These are phyloP conservation scores for Aspergillus pseudotamarii DNA, from an alignment of 2,329 filamentous ascomycete species.

Conservation along the genomic window DNA sequence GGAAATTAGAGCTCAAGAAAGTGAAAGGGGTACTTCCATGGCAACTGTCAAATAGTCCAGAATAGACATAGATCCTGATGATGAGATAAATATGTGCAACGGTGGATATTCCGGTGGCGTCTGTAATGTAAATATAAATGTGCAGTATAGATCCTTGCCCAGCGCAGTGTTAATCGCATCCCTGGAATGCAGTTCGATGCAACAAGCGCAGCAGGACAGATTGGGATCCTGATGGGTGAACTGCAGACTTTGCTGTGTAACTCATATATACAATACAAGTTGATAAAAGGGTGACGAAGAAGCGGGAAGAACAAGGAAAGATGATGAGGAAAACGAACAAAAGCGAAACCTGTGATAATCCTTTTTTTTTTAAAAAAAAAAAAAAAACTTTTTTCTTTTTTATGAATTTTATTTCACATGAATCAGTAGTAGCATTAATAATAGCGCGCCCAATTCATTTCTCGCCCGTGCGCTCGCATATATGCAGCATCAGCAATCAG, in stretches of 20 bases:
- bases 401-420: not conserved
- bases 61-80: conserved; percentile 8
- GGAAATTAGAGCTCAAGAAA: not conserved
- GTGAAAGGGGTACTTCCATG: not conserved
- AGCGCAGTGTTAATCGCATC: not conserved
- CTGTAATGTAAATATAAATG: not conserved
- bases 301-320: not conserved
- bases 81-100: not conserved
- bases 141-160: not conserved
- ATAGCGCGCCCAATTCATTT: not conserved
- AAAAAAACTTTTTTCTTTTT: conserved; percentile 2
- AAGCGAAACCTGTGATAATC: no score
- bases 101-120: not conserved
- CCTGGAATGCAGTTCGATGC: not conserved
- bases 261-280: not conserved
- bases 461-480: not conserved
- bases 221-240: conserved; percentile 11
- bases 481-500: conserved; percentile 7
- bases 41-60: conserved; percentile 4
- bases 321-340: not conserved
- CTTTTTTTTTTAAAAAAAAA: not conserved
- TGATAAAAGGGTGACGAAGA: not conserved
- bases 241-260: conserved; percentile 22
- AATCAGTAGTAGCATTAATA: not conserved
- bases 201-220: conserved; percentile 3